Base-by-base conservation (phyloP, 148 eudicot genomes). In the Chenopodium quinoa region DNA sequence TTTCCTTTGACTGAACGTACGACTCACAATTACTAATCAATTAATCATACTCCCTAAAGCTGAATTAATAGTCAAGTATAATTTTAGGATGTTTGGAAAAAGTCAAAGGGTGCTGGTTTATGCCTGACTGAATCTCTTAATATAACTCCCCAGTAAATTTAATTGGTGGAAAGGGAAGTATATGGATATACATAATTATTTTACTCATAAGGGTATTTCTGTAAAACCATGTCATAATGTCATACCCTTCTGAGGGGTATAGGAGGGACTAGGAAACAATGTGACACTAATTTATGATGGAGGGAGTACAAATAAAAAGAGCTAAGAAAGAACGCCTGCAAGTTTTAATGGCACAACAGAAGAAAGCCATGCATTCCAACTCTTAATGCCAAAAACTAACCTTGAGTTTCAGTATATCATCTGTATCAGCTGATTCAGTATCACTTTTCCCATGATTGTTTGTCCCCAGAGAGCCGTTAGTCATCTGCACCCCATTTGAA, bases 401-500 rank as follows among this genome's bases (percentile, higher is more conserved):
- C 97, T 93, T 91, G 71, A 95, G 93, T 76, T 88, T 84, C 69
- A 86, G 72, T 76, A 89, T 79, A 79, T 92, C 97, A 74, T 89
- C 76, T 48, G 89, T 78, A 75, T 80, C 86, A 66, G 77, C 85
- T 75, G 89, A 60, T 78, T 40, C 63, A 37, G 65, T 46, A 79
- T 82, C 91, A 82, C 77, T 83, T 64, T 69, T 83, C 25, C 80
- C 84, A 10, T 67, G 70, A 78, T 75, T 83, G 75, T 82, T 84
- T 66, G 85, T 80, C 52, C 80, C 86, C 23, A 62, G 10, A 19
- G 84, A 29, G 34, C 77, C 82, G 47, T 82, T 71, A 40, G 66
- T 81, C 40, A n/a, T 80, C 78, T 79, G 75, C 29, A 60, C 83
- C 54, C 81, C 84, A 71, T 80, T 85, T 68, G 84, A 76, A 19